Percentiles rank a stretch among this genome's conserved stretches.
Evolutionary conservation across 352 stramenopile genomes (phyloP).

Genomic region (Phytophthora tubulina): DNA sequence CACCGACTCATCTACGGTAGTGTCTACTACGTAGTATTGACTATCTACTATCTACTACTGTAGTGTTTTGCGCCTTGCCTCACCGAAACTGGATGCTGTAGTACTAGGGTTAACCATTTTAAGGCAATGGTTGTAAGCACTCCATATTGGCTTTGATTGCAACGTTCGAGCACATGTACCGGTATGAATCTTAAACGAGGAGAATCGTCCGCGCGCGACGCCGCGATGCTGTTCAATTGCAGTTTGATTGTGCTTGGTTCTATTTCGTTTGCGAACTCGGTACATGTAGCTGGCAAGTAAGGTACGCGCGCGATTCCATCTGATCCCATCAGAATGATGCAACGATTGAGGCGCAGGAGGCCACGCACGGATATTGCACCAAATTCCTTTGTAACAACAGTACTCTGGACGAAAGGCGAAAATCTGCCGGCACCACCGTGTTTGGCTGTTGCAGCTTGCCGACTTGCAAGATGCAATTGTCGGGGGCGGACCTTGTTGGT

Average conservation of each 20-base stretch:
- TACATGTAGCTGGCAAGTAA: not conserved
- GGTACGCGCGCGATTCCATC: not conserved
- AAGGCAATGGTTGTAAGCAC: no score
- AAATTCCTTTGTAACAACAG: not conserved
- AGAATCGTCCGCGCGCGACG: not conserved
- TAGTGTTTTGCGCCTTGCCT: no score
- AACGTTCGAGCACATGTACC: no score
- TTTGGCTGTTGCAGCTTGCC: not conserved
- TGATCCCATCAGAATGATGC: slow-evolving; percentile 9
- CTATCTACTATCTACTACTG: no score
- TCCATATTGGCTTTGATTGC: no score
- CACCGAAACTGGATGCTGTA: no score
- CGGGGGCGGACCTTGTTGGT: slow-evolving; percentile 3
- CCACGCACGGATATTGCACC: not conserved
- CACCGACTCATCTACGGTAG: no score
- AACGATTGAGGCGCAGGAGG: slow-evolving; percentile 2
- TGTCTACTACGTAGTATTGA: no score
- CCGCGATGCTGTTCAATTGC: not conserved
- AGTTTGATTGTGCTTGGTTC: not conserved
- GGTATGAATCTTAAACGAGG: no score
- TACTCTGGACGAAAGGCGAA: not conserved
- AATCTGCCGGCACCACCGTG: not conserved
- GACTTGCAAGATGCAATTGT: not conserved
- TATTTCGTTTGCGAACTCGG: no score
- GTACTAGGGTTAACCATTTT: no score